Percentiles rank a stretch among this genome's conserved stretches.
These are phyloP conservation scores for Inosperma sp. DNA, from an alignment of 768 basidiomycete species.

Conservation along the genomic window DNA sequence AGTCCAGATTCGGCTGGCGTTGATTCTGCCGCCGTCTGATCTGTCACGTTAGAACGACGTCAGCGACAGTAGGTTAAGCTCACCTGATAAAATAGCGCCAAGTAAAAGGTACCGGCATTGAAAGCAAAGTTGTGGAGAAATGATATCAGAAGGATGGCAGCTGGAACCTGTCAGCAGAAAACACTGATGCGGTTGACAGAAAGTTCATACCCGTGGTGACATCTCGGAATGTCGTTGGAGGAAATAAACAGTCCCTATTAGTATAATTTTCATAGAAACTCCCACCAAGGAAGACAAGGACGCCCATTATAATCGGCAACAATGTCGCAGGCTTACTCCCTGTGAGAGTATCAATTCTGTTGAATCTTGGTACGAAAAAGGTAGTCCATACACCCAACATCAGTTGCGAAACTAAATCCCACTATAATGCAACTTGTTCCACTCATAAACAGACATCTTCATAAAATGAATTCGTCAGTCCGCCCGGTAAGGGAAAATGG, in stretches of 20 bases:
- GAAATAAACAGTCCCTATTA: slow-evolving; percentile 67
- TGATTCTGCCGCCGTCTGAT: slow-evolving; percentile 63
- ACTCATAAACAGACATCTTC: slow-evolving; percentile 65
- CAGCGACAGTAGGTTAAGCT: slow-evolving; percentile 13
- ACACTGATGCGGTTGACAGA: slow-evolving; percentile 8
- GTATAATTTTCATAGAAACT: slow-evolving; percentile 67
- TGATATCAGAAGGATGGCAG: slow-evolving; percentile 58
- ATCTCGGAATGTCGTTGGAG: slow-evolving; percentile 56
- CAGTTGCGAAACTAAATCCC: slow-evolving; percentile 73
- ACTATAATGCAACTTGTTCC: slow-evolving; percentile 72
- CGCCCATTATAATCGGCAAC: slow-evolving; percentile 52
- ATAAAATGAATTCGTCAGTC: not conserved
- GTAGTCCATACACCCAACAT: slow-evolving; percentile 56
- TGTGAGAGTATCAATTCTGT: slow-evolving; percentile 29
- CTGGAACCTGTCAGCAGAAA: slow-evolving; percentile 34
- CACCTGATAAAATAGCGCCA: slow-evolving; percentile 81
- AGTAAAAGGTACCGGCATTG: slow-evolving; percentile 81
- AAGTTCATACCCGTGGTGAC: slow-evolving; percentile 49
- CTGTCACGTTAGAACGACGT: slow-evolving; percentile 7
- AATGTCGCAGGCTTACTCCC: slow-evolving; percentile 64
- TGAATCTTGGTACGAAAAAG: not conserved
- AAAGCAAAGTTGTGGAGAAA: slow-evolving; percentile 84
- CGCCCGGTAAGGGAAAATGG: not conserved
- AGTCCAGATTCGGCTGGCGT: slow-evolving; percentile 72
- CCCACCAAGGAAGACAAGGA: slow-evolving; percentile 49